Conservation (phyloP, 2,329 filamentous ascomycete genomes). For the Hypoxylon sp. region DNA sequence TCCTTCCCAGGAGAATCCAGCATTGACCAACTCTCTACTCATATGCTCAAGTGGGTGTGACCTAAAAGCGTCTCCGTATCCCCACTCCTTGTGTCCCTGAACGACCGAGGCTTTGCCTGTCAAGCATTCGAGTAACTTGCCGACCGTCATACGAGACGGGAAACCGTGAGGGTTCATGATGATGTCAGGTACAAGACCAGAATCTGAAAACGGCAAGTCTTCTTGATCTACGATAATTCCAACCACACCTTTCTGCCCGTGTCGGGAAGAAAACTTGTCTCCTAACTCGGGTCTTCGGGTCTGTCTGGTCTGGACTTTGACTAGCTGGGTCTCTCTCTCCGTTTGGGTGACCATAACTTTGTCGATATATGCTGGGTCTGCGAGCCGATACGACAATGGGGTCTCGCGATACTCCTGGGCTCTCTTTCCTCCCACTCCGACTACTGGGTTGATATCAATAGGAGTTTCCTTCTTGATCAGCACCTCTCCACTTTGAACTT, state of each 20-base stretch:
- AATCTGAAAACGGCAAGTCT: conserved; percentile 95
- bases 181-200: conserved; percentile 93
- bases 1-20: conserved; percentile 96
- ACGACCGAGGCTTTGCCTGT: conserved; percentile 94
- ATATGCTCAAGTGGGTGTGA: conserved; percentile 89
- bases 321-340: conserved; percentile 85
- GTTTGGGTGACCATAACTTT: conserved; percentile 95
- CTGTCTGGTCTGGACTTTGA: conserved; percentile 97
- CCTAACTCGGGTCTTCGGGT: conserved; percentile 94
- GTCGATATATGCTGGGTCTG: conserved; percentile 91
- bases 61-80: conserved; percentile 84
- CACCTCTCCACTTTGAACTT: conserved; percentile 82
- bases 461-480: conserved; percentile 94
- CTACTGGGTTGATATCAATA: conserved; percentile 80
- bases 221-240: conserved; percentile 97
- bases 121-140: conserved; percentile 95
- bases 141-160: conserved; percentile 99
- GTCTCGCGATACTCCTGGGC: conserved; percentile 76
- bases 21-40: conserved; percentile 84
- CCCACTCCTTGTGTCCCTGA: conserved; percentile 88
- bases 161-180: conserved; percentile 99
- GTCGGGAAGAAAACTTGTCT: conserved; percentile 98
- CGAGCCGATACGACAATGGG: conserved; percentile 83
- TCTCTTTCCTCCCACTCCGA: conserved; percentile 74
- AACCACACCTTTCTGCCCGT: conserved; percentile 98